Percentiles rank a stretch among this genome's conserved stretches.
These are phyloP conservation scores for Catharanthus roseus DNA, from an alignment of 257 asterid genomes.

Conservation along the genomic window DNA sequence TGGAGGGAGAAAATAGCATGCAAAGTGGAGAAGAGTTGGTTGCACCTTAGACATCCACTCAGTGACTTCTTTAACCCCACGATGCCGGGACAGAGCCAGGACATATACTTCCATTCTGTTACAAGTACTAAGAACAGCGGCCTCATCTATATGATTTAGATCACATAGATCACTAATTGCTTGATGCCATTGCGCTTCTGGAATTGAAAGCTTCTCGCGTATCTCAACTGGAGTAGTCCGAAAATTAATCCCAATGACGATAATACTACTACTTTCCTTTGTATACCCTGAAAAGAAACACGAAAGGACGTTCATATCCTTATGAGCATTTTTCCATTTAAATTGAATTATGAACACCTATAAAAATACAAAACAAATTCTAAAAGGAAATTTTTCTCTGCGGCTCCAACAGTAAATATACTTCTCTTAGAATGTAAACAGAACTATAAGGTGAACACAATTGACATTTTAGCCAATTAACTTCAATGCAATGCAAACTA, in stretches of 20 bases:
- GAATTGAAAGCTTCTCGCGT: slow-evolving; percentile 83
- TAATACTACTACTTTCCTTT: slow-evolving; percentile 62
- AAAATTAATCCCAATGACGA: slow-evolving; percentile 77
- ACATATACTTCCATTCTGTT: slow-evolving; percentile 87
- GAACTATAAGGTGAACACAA: not conserved
- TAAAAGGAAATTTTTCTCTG: not conserved
- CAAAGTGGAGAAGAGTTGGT: not conserved
- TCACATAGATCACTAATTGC: slow-evolving; percentile 70
- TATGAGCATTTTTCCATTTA: not conserved
- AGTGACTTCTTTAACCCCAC: slow-evolving; percentile 88
- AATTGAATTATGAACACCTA: not conserved
- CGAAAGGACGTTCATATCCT: not conserved
- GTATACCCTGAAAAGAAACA: slow-evolving; percentile 64
- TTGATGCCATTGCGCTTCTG: slow-evolving; percentile 86
- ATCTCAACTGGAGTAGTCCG: slow-evolving; percentile 77
- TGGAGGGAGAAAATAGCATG: not conserved
- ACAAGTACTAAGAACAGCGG: slow-evolving; percentile 94
- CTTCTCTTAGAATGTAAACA: not conserved
- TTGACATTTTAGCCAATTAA: not conserved
- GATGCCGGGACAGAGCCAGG: slow-evolving; percentile 71
- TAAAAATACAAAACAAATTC: not conserved
- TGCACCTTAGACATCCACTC: slow-evolving; percentile 98
- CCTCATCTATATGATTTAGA: slow-evolving; percentile 83
- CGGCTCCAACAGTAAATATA: not conserved
- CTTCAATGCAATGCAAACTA: not conserved